A percentile compares a stretch with the other conserved stretches of the same genome.
phyloP scores from a whole-genome alignment of 371 early-diverging fungal genomes.

The Mortierella sp. region DNA sequence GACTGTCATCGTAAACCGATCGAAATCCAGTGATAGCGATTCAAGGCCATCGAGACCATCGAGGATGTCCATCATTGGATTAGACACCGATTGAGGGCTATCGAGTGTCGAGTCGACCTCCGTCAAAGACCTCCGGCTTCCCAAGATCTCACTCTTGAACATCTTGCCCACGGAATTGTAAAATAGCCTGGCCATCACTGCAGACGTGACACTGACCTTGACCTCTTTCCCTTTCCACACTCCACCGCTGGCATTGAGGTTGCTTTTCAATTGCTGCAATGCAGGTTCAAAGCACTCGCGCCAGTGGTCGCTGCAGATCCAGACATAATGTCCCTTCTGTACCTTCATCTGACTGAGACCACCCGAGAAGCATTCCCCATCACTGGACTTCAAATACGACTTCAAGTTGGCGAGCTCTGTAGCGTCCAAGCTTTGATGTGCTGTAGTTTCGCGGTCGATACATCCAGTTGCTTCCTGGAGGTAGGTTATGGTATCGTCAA shows the following conservation, averaged over 20 bases:
- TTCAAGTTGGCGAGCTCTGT: constrained; percentile 7
- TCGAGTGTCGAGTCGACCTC: constrained; percentile 6
- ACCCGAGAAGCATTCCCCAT: constrained; percentile 1
- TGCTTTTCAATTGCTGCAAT: background rate
- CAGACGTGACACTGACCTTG: background rate
- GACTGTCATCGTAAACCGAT: no score
- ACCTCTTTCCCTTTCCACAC: background rate
- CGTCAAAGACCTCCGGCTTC: background rate
- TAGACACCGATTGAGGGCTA: no score
- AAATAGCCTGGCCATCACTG: background rate
- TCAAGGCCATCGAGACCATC: no score
- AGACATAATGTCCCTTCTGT: background rate
- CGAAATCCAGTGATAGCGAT: no score
- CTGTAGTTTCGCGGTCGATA: background rate
- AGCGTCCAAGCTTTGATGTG: background rate
- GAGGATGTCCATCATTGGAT: no score
- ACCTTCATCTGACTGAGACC: background rate
- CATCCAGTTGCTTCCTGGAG: background rate
- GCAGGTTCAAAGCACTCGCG: background rate
- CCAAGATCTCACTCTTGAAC: constrained; percentile 1
- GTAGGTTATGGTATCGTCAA: background rate
- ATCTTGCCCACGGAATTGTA: background rate
- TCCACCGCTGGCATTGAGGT: constrained; percentile 1
- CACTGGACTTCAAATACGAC: constrained; percentile 5
- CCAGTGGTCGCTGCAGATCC: background rate